Evolutionary conservation across 2,329 filamentous ascomycete species (phyloP).

Genomic region (Trichoderma asperellum): DNA sequence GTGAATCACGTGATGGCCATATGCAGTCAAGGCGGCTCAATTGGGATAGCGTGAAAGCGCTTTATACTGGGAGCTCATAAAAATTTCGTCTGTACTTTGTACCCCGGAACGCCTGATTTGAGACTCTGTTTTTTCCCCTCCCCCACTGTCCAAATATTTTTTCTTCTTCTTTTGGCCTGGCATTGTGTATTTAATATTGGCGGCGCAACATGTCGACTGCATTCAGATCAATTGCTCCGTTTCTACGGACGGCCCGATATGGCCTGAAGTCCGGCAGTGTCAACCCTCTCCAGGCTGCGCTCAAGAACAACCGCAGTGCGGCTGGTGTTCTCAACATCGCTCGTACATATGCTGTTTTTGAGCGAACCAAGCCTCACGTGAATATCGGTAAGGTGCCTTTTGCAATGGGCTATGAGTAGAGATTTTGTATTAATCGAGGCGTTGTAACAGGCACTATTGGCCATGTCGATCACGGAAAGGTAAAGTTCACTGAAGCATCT

Average conservation of each 20-base stretch:
- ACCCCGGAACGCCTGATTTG: slow-evolving; percentile 33
- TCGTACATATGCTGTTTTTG: slow-evolving; percentile 71
- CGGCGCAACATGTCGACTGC: slow-evolving; percentile 73
- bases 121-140: slow-evolving; percentile 32
- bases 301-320: slow-evolving; percentile 62
- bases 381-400: slow-evolving; percentile 77
- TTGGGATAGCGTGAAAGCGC: slow-evolving; percentile 18
- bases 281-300: slow-evolving; percentile 76
- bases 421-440: slow-evolving; percentile 1
- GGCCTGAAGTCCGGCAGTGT: slow-evolving; percentile 70
- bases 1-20: slow-evolving; percentile 26
- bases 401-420: too few species aligned
- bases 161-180: slow-evolving; percentile 36
- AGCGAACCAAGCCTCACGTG: slow-evolving; percentile 94
- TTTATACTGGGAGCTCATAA: slow-evolving; percentile 37
- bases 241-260: slow-evolving; percentile 79
- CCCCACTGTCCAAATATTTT: slow-evolving; percentile 25
- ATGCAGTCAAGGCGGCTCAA: background rate
- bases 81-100: slow-evolving; percentile 41
- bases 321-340: slow-evolving; percentile 67
- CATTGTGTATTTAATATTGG: slow-evolving; percentile 35
- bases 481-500: slow-evolving; percentile 45
- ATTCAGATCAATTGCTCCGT: slow-evolving; percentile 75
- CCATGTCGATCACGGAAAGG: slow-evolving; percentile 99
- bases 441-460: slow-evolving; percentile 78